Base-by-base conservation (phyloP, 1,284 basidiomycete species). In the Austropuccinia psidii region DNA sequence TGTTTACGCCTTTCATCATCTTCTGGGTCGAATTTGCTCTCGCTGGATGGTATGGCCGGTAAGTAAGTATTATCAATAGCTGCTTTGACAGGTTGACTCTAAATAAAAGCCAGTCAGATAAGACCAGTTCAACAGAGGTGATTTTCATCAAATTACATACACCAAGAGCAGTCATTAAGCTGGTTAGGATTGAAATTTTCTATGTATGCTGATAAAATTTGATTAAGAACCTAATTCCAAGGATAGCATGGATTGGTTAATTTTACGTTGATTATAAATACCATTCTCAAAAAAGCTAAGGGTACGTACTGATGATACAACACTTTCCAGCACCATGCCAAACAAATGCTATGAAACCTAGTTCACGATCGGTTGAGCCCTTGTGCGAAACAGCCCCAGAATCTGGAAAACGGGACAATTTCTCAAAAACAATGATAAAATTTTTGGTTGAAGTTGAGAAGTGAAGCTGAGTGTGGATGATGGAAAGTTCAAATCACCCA, bases 101-200 rank as follows among this genome's bases (percentile, higher is more conserved):
- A 37, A 21, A 8, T 4, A 24, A 47, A 35, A 52, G 13, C n/a
- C n/a, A n/a, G n/a, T n/a, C n/a, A n/a, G n/a, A n/a, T n/a, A n/a
- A n/a, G n/a, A n/a, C n/a, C n/a, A n/a, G n/a, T n/a, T n/a, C n/a
- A n/a, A n/a, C n/a, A n/a, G n/a, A n/a, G n/a, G n/a, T n/a, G n/a
- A n/a, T n/a, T n/a, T n/a, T n/a, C n/a, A n/a, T n/a, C n/a, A n/a
- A n/a, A 21, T 24, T 21, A 15, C 65, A 54, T 67, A 67, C 65
- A 4, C 65, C 65, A 41, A 67, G 37, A 21, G 65, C 65, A 24
- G 65, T 67, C 65, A 79, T 93, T 94, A 61, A 98, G 89, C 82
- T 96, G 92, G 79, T 90, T 89, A 78, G 93, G 87, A 81, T 98
- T 93, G 80, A 99, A 83, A 78, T 97, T 96, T 83, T 96, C 93